Base-by-base conservation (phyloP, 129 eudicot species). In the Ambrosia artemisiifolia region DNA sequence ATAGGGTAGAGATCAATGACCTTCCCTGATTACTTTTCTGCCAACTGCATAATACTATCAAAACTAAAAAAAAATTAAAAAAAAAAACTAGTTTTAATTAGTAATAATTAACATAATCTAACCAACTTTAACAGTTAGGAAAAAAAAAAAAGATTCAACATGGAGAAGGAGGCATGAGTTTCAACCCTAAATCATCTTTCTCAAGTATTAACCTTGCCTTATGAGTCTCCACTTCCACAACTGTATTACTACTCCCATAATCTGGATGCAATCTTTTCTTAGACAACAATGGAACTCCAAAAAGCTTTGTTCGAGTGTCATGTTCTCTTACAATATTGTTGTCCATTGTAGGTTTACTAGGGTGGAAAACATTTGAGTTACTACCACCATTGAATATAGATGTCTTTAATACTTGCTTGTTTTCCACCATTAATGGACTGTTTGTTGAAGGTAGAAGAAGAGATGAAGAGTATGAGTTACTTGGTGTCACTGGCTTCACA, bases 111-210 rank as follows among this genome's bases (percentile, higher is more conserved):
- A 70, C 42, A 59, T 42, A 60, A 6, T 69, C 64, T 60, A 73
- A 57, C 13, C 16, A 70, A 72, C 79, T 74, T 54, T 47, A 59
- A 34, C 47, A 65, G n/a, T 20, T 59, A 19, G 18, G 30, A 63
- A 49, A 63, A 35, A 63, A 34, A 7, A 34, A 40, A 50, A 11
- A 32, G 20, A 36, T 38, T 51, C 53, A 63, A 81, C 90, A 89
- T 7, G 80, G 81, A 40, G 94, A 93, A 80, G 96, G 95, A 50
- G 96, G 96, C 98, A 87, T 92, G 79, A 92, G 96, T 78, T 92
- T 87, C 72, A 92, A 69, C 80, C 98, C 95, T 81, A 92, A 77
- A 82, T 92, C 95, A 83, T 89, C 89, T 24, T 85, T 85, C 40
- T 82, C 98, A 62, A 87, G 35, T 24, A 87, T 85, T 83, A 89